phyloP scores from a whole-genome alignment of 2,329 filamentous ascomycete genomes.

The Nemania sp. region DNA sequence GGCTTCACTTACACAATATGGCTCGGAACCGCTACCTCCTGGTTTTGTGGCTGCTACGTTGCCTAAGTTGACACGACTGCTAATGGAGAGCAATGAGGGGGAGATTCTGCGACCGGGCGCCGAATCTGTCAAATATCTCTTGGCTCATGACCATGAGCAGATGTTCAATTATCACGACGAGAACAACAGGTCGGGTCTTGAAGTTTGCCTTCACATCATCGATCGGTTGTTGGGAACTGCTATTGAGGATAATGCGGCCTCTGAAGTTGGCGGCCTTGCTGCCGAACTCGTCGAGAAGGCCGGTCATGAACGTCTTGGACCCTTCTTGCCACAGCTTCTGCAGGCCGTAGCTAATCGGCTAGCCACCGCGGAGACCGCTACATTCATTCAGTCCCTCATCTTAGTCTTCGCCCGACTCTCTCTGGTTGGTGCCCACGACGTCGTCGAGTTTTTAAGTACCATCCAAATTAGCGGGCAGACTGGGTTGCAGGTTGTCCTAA shows the following conservation, averaged over 20 bases:
- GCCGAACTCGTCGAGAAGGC: conserved; percentile 96
- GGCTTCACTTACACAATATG: conserved; percentile 78
- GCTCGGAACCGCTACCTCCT: conserved; percentile 79
- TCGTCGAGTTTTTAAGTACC: conserved; percentile 87
- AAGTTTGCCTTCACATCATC: conserved; percentile 88
- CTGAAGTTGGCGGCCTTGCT: conserved; percentile 93
- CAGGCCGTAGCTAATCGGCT: conserved; percentile 86
- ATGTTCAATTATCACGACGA: conserved; percentile 86
- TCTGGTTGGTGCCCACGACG: conserved; percentile 81
- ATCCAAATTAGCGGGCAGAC: conserved; percentile 79
- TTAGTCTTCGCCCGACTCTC: conserved; percentile 92
- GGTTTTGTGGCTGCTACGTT: conserved; percentile 85
- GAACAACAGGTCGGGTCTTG: conserved; percentile 78
- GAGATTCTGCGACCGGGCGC: conserved; percentile 87
- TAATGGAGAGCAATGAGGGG: conserved; percentile 84
- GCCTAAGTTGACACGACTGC: conserved; percentile 81
- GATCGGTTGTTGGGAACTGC: conserved; percentile 82
- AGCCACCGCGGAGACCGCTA: conserved; percentile 78
- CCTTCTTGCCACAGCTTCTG: conserved; percentile 85
- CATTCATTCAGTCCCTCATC: conserved; percentile 94
- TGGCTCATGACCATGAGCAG: conserved; percentile 87
- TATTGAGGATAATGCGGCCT: conserved; percentile 91
- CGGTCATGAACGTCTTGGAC: conserved; percentile 86
- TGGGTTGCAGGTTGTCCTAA: conserved; percentile 85
- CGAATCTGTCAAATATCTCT: conserved; percentile 83